Evolutionary conservation across 2,329 filamentous ascomycete species (phyloP), one percentile per base, ranked within the genome.

Genomic region (Huntiella abstrusa): DNA sequence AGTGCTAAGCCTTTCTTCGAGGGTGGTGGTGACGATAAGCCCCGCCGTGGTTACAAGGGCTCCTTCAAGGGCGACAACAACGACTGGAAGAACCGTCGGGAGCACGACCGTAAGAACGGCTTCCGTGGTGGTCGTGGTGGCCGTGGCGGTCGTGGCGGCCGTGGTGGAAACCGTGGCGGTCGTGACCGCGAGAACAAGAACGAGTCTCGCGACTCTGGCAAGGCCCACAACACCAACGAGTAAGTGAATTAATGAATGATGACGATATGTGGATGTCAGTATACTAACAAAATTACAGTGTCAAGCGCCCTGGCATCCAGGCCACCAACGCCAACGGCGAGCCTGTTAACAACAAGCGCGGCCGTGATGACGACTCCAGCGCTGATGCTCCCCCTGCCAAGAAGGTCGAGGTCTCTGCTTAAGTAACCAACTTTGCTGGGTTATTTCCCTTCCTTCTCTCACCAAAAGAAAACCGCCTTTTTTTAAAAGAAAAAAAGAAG

Each of bases 21-120:
- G 56, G 69, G 69, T 48, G 61, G 55, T 49, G 62, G 64, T 32
- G 54, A 54, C 22, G 45, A 50, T 17, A 51, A 46, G 46, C n/a
- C 45, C 41, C 59, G 59, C 38, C 60, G 61, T 32, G 60, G 61
- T 28, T 62, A 65, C n/a, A 61, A 63, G 43, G 56, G 61, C 34
- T 57, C 58, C 45, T 60, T 58, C 47, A 60, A 64, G 36, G 60
- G 61, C 28, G 67, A 73, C 54, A 58, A 64, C 43, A 62, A 74
- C 54, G 70, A 79, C 60, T 80, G 75, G 74, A 79, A 75, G 63
- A 68, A 70, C 60, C 69, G 75, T 53, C 69, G 75, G 16, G 73
- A 77, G 5, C 58, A 75, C 38, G 75, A 79, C 54, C 72, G 72
- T 57, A 71, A 71, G 60, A 66, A 66, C 54, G 75, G 75, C 16